phyloP scores from a whole-genome alignment of 116 monocot species.

The Zostera marina region DNA sequence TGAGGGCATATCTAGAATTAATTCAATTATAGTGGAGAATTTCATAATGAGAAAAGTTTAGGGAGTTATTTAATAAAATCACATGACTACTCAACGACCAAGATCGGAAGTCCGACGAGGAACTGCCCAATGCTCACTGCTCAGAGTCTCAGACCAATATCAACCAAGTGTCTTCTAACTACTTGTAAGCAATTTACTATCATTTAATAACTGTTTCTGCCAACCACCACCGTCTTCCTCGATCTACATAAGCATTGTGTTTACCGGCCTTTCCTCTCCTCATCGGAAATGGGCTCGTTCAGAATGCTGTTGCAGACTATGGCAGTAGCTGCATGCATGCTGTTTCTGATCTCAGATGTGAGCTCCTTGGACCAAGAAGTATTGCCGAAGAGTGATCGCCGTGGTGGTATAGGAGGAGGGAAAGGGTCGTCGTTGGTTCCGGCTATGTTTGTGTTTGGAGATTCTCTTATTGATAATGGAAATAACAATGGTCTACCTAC shows the following conservation, averaged over 20 bases:
- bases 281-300: neutral
- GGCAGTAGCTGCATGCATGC: no score
- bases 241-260: neutral
- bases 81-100: no score
- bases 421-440: slow-evolving; percentile 43
- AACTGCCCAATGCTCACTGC: no score
- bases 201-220: slow-evolving; percentile 5
- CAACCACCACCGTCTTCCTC: slow-evolving; percentile 6
- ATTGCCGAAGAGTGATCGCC: neutral
- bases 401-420: slow-evolving; percentile 1
- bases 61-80: no score
- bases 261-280: neutral
- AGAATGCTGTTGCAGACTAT: no score
- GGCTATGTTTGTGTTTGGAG: slow-evolving; percentile 86
- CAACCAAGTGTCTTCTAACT: no score
- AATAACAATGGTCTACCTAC: slow-evolving; percentile 81
- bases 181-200: neutral
- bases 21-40: no score
- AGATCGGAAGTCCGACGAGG: no score
- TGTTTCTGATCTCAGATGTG: neutral
- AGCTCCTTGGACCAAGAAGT: neutral
- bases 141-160: no score
- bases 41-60: no score
- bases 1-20: no score
- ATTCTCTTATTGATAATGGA: slow-evolving; percentile 88